Conservation (phyloP, 2,329 filamentous ascomycete genomes). For the Chalaropsis ovoidea region DNA sequence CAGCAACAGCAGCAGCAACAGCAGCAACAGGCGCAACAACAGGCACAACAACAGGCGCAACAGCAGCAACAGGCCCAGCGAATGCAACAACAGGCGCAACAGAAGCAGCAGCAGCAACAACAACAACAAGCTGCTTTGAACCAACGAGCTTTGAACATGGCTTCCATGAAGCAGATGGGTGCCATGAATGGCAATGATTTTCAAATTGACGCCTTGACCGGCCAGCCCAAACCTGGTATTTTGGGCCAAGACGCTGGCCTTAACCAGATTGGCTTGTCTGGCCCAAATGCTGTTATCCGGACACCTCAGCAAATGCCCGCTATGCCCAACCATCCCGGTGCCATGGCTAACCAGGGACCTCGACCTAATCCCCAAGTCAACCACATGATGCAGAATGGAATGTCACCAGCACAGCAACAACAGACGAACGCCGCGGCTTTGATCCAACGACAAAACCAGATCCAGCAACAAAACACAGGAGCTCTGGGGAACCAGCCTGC, state of each 20-base stretch:
- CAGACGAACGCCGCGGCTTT: conserved; percentile 5
- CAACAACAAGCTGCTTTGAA: conserved; percentile 33
- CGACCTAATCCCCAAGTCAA: conserved; percentile 3
- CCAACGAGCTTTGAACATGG: conserved; percentile 37
- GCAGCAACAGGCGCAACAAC: conserved; percentile 28
- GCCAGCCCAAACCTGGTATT: conserved; percentile 2
- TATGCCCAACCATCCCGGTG: conserved; percentile 13
- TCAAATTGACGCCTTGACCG: conserved; percentile 10
- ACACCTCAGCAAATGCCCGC: conserved; percentile 15
- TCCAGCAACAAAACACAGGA: background rate
- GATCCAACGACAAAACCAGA: conserved; percentile 13
- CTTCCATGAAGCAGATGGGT: conserved; percentile 37
- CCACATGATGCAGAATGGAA: conserved; percentile 10
- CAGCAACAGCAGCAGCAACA: conserved; percentile 28
- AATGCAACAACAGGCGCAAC: conserved; percentile 26
- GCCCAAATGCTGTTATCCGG: conserved; percentile 1
- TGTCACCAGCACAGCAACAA: conserved; percentile 11
- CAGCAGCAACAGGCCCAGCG: conserved; percentile 31
- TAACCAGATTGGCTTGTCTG: conserved; percentile 16
- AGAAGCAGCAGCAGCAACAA: conserved; percentile 31
- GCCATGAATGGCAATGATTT: conserved; percentile 37
- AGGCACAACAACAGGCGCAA: conserved; percentile 5
- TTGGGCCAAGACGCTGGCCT: conserved; percentile 5
- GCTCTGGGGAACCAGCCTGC: conserved; percentile 30
- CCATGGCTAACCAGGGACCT: background rate